Conservation (phyloP, 306 rosid species). For the Prunus mume region DNA sequence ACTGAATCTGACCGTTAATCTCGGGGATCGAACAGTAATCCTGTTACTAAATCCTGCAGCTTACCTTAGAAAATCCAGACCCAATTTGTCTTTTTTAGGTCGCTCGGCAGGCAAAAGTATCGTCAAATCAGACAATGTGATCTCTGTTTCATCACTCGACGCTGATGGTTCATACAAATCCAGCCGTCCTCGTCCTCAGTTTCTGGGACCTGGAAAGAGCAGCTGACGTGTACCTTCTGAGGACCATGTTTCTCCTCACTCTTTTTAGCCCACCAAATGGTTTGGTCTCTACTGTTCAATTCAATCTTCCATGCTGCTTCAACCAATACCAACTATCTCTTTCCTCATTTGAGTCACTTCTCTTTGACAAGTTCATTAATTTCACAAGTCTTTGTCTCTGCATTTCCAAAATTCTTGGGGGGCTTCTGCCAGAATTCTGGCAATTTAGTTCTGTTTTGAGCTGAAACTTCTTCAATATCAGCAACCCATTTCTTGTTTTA, state of each 20-base stretch:
- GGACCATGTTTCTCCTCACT: conserved; percentile 10
- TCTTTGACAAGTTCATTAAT: neutral
- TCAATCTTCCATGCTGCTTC: neutral
- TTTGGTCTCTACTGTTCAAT: neutral
- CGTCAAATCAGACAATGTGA: neutral
- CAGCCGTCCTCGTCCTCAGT: conserved; percentile 14
- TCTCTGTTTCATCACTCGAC: neutral
- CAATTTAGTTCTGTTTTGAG: neutral
- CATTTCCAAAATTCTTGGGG: neutral
- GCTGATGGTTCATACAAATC: neutral
- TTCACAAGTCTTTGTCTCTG: neutral
- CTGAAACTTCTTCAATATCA: neutral
- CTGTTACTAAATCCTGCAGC: neutral
- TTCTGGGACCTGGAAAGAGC: neutral
- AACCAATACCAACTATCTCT: neutral
- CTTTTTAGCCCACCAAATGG: conserved; percentile 4
- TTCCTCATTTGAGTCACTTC: neutral
- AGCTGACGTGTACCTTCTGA: conserved; percentile 2
- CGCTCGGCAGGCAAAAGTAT: neutral
- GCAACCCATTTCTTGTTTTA: neutral
- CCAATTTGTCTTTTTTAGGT: neutral
- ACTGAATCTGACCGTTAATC: neutral
- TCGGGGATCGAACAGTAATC: neutral
- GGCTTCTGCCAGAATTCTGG: neutral
- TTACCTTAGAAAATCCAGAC: neutral